Conservation (phyloP, 2,329 filamentous ascomycete genomes). For the Esteya vermicola region DNA sequence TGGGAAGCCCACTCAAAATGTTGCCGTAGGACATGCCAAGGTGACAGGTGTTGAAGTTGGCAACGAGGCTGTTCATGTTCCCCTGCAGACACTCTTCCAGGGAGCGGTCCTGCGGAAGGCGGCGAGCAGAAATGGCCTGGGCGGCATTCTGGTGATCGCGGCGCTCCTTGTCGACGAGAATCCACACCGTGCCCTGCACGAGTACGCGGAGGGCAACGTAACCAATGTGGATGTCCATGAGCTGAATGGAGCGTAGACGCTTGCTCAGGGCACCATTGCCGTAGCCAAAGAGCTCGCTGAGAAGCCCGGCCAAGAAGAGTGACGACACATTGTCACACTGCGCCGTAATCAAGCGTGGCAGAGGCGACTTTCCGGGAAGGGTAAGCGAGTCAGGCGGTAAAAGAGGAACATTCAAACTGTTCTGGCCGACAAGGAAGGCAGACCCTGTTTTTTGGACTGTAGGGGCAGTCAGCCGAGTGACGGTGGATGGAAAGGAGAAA, state of each 20-base stretch:
- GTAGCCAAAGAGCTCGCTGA: constrained; percentile 6
- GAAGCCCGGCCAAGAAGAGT: constrained; percentile 3
- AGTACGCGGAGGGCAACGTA: constrained; percentile 10
- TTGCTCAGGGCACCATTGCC: neutral
- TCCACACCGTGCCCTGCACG: constrained; percentile 7
- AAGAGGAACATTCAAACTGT: constrained; percentile 2
- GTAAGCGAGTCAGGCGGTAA: constrained; percentile 1
- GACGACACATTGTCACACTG: constrained; percentile 9
- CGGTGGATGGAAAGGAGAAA: neutral
- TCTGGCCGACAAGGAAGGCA: neutral
- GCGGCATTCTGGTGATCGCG: constrained; percentile 8
- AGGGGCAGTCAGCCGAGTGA: neutral
- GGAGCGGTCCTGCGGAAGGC: constrained; percentile 1
- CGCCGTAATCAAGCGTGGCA: constrained; percentile 10
- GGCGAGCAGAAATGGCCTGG: neutral
- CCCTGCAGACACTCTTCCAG: constrained; percentile 6
- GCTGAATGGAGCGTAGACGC: constrained; percentile 2
- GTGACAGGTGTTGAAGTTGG: constrained; percentile 1
- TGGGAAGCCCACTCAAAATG: neutral
- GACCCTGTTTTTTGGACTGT: constrained; percentile 9
- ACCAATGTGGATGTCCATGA: constrained; percentile 5
- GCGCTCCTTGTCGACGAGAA: constrained; percentile 10
- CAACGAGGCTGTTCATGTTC: constrained; percentile 5
- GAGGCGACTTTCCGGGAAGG: constrained; percentile 1
- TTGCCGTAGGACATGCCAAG: neutral